Evolutionary conservation across 2,329 filamentous ascomycete genomes (phyloP).

Genomic region (Penicillium decumbens): DNA sequence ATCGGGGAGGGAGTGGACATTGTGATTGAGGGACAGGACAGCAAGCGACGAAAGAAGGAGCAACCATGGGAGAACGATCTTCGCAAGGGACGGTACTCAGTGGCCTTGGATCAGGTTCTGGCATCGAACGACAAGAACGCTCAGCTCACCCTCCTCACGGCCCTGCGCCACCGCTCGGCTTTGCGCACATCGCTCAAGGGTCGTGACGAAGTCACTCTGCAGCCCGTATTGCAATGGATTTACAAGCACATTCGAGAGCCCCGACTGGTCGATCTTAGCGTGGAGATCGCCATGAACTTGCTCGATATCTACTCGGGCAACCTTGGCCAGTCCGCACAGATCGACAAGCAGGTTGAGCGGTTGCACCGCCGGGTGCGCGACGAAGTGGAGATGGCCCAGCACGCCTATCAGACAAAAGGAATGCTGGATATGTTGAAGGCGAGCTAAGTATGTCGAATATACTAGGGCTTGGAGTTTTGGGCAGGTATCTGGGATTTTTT

Average conservation of each 20-base stretch:
- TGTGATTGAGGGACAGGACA: conserved; percentile 67
- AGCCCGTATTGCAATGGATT: conserved; percentile 80
- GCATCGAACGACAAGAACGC: conserved; percentile 55
- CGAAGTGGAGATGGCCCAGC: conserved; percentile 78
- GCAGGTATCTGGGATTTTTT: conserved; percentile 17
- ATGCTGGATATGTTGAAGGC: conserved; percentile 74
- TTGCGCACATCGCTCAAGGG: conserved; percentile 73
- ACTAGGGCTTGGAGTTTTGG: conserved; percentile 18
- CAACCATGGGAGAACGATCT: conserved; percentile 76
- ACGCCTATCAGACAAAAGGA: conserved; percentile 73
- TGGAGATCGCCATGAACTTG: conserved; percentile 75
- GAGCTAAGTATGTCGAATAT: conserved; percentile 12
- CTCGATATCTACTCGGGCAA: conserved; percentile 84
- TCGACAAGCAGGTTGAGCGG: conserved; percentile 65
- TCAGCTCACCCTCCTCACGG: conserved; percentile 72
- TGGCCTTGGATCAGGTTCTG: conserved; percentile 75
- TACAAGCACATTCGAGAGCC: conserved; percentile 76
- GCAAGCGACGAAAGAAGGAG: conserved; percentile 60
- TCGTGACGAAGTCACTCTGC: conserved; percentile 73
- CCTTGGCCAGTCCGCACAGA: conserved; percentile 65
- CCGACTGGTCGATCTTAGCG: conserved; percentile 71
- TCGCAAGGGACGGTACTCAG: conserved; percentile 69
- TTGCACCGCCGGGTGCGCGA: conserved; percentile 66
- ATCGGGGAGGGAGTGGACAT: conserved; percentile 82
- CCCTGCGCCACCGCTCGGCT: conserved; percentile 81